phyloP scores from a whole-genome alignment of 495 filamentous ascomycete genomes.

The Penicillium fimorum region DNA sequence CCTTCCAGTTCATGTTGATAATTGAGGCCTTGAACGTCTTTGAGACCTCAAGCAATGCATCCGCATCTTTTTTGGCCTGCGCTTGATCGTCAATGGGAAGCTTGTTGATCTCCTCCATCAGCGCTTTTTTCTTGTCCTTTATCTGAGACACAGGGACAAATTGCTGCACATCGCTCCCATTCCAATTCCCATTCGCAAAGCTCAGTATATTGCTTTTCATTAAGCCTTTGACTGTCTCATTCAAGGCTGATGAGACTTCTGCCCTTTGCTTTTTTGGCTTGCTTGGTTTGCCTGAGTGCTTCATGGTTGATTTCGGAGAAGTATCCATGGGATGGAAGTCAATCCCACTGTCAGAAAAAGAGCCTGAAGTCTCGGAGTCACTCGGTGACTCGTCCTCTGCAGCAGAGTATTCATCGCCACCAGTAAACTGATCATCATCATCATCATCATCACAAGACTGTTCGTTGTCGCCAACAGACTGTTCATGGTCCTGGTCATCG shows the following conservation, averaged over 20 bases:
- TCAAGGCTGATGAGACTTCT: no score
- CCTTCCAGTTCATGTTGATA: conserved; percentile 29
- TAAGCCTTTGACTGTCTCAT: background rate
- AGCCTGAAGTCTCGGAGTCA: no score
- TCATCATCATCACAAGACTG: no score
- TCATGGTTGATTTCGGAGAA: no score
- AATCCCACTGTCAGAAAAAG: background rate
- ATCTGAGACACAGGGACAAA: background rate
- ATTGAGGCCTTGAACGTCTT: conserved; percentile 32
- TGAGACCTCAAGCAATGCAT: conserved; percentile 30
- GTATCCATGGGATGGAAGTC: background rate
- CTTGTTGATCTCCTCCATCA: conserved; percentile 22
- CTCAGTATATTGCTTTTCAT: background rate
- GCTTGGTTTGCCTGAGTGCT: no score
- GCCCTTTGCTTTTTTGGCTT: no score
- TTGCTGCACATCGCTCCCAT: background rate
- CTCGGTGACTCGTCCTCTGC: no score
- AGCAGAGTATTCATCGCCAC: background rate
- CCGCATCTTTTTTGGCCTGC: conserved; percentile 17
- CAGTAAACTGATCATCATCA: background rate
- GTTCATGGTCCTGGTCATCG: no score
- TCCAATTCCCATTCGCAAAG: background rate
- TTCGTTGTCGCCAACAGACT: no score
- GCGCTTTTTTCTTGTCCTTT: conserved; percentile 20
- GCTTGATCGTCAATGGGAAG: conserved; percentile 18